phyloP scores from a whole-genome alignment of 139 green algal species.

The Coccomyxa sp. region DNA sequence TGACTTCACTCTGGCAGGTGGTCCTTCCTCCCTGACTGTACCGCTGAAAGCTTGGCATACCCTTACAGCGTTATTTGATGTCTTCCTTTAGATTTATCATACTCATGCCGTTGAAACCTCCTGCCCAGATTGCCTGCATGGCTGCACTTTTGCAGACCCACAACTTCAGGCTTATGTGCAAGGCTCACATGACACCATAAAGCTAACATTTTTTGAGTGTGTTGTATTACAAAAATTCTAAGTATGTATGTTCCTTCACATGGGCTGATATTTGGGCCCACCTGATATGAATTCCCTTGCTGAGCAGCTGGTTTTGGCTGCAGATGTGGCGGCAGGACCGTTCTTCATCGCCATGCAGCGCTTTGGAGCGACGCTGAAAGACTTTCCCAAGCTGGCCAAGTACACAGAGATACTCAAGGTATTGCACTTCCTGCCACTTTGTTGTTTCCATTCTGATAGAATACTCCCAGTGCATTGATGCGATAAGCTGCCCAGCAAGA shows the following conservation, averaged over 20 bases:
- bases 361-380: constrained; percentile 3
- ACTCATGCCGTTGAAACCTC: not conserved
- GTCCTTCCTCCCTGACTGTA: not conserved
- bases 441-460: not conserved
- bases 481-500: not conserved
- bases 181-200: not conserved
- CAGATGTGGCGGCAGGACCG: not conserved
- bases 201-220: not conserved
- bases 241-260: not conserved
- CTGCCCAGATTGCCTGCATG: not conserved
- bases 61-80: not conserved
- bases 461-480: not conserved
- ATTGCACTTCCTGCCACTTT: not conserved
- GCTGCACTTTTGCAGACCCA: not conserved
- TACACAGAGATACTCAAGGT: constrained; percentile 18
- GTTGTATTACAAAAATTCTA: not conserved
- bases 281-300: not conserved
- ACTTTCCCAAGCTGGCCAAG: constrained; percentile 18
- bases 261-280: not conserved
- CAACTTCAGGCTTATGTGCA: not conserved
- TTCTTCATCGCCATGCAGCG: constrained; percentile 7
- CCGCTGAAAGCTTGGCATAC: not conserved
- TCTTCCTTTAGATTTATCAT: not conserved
- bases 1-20: constrained; percentile 1
- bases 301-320: not conserved